Evolutionary conservation across 1,284 basidiomycete genomes (phyloP).

Genomic region (Inonotus hispidus): DNA sequence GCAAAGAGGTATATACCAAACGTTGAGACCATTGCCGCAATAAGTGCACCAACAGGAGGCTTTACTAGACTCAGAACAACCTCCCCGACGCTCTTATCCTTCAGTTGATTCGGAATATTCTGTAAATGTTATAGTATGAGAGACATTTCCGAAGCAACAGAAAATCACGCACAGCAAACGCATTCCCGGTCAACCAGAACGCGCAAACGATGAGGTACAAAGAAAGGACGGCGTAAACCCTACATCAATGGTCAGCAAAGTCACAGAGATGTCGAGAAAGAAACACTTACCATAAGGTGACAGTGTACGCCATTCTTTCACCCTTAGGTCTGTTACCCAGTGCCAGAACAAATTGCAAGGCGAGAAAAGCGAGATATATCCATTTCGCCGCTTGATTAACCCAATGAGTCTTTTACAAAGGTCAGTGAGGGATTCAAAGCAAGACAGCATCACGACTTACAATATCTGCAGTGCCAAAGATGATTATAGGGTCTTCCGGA

Average conservation of each 20-base stretch:
- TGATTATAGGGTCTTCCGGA: slow-evolving; percentile 29
- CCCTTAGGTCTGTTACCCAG: slow-evolving; percentile 95
- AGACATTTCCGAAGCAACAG: background rate
- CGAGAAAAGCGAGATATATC: slow-evolving; percentile 85
- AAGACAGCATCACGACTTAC: slow-evolving; percentile 25
- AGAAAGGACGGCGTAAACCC: slow-evolving; percentile 76
- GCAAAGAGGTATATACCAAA: slow-evolving; percentile 84
- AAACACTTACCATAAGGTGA: slow-evolving; percentile 67
- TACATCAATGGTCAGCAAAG: slow-evolving; percentile 25
- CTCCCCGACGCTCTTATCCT: slow-evolving; percentile 40
- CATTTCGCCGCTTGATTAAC: slow-evolving; percentile 81
- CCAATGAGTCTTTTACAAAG: slow-evolving; percentile 72
- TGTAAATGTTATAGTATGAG: slow-evolving; percentile 26
- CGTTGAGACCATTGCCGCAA: slow-evolving; percentile 86
- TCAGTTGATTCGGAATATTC: slow-evolving; percentile 51
- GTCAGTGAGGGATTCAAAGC: slow-evolving; percentile 17
- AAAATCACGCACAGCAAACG: slow-evolving; percentile 59
- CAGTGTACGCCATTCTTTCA: slow-evolving; percentile 76
- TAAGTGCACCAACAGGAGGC: slow-evolving; percentile 76
- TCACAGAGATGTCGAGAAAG: background rate
- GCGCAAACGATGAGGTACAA: slow-evolving; percentile 83
- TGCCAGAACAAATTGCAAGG: slow-evolving; percentile 86
- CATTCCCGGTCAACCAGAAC: slow-evolving; percentile 73
- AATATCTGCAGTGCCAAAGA: slow-evolving; percentile 35
- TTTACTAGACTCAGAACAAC: slow-evolving; percentile 57